Percentiles rank a stretch among this genome's conserved stretches.
Evolutionary conservation across 2,329 filamentous ascomycete species (phyloP).

Genomic region (Aquanectria penicillioides): DNA sequence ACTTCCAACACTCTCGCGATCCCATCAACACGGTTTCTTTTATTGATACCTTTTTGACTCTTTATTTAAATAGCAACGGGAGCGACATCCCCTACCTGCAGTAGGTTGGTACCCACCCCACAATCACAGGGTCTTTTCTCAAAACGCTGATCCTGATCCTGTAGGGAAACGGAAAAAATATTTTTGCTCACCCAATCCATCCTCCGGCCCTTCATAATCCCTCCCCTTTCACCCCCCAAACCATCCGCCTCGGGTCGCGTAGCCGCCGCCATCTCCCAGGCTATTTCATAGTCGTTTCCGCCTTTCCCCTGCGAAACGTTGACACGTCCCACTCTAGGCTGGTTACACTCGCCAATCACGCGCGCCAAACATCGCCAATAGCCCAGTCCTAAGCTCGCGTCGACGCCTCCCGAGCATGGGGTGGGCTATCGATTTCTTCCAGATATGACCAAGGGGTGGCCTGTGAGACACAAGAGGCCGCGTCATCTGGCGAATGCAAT

Average conservation of each 20-base stretch:
- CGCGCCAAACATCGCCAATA: neutral
- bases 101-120: too few species aligned
- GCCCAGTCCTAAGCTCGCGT: neutral
- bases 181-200: too few species aligned
- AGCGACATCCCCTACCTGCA: too few species aligned
- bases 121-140: too few species aligned
- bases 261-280: neutral
- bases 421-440: constrained; percentile 10
- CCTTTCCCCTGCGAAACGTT: constrained; percentile 13
- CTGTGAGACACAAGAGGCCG: constrained; percentile 38
- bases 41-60: too few species aligned
- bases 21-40: too few species aligned
- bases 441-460: constrained; percentile 34
- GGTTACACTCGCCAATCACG: constrained; percentile 14
- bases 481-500: constrained; percentile 39
- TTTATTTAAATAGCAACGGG: too few species aligned
- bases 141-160: too few species aligned
- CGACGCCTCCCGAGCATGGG: constrained; percentile 17
- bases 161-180: too few species aligned
- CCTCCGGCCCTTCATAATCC: too few species aligned
- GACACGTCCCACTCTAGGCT: constrained; percentile 16
- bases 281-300: neutral
- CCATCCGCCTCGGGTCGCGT: constrained; percentile 6
- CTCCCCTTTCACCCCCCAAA: too few species aligned
- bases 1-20: too few species aligned